Evolutionary conservation across 2,329 filamentous ascomycete genomes (phyloP), one percentile per base, ranked within the genome.

Genomic region (Penicillium sp.): DNA sequence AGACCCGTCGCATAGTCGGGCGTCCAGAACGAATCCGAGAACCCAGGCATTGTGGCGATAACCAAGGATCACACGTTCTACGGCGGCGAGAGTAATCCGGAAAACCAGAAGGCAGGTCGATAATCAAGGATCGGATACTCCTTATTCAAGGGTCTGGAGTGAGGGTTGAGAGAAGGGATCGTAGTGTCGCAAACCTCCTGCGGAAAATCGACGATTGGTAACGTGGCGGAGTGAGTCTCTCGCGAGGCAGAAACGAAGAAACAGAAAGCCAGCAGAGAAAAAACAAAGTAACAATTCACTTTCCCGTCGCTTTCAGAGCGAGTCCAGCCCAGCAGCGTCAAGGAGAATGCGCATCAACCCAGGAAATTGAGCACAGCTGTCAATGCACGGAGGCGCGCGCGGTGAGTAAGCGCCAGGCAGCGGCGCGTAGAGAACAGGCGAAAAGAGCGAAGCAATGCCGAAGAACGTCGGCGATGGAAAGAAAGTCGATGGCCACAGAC

Each of bases 1-100:
- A 98, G 78, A 47, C 92, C 89, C 73, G 85, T 88, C 63, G 90
- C 90, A 75, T 96, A 96, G 76, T 98, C 92, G 62, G 80, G 79
- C 46, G 92, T 95, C 92, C 92, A 98, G 71, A 98, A 96, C 34
- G 89, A 95, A 70, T 90, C 87, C 54, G 88, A 82, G 69, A 98
- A 96, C 57, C 85, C 79, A 54, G 85, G 84, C 85, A 90, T 90
- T 62, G 66, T 79, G 59, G 52, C 41, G 31, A 36, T 27, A 34
- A 32, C 26, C 33, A 30, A 30, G 12, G 29, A 12, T 10, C 14
- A 30, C 22, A 16, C 25, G 17, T 9, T 30, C 29, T 23, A 22
- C 6, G n/a, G 1, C 12, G 25, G 3, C 8, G 15, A 32, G 15
- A 27, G 25, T 6, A n/a, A n/a, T 18, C n/a, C 10, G 23, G 6